Evolutionary conservation across 2,329 filamentous ascomycete species (phyloP), one percentile per base, ranked within the genome.

Genomic region (Dryadomyces sulphureus): DNA sequence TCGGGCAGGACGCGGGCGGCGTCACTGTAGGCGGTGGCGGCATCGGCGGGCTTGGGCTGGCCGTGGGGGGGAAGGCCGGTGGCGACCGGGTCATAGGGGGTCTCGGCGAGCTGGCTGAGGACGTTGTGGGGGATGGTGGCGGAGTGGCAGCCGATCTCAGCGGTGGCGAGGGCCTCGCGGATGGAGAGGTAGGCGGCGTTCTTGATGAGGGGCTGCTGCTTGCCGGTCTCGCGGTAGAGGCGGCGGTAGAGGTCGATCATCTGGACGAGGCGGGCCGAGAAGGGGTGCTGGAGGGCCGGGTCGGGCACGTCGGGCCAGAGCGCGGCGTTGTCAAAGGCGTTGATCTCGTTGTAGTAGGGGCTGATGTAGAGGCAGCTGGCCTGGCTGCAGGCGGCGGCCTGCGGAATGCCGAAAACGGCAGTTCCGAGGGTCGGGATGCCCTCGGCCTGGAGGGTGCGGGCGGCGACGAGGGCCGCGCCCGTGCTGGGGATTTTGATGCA

Each of bases 401-500:
- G 69, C 1, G 62, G 54, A 1, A 73, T 59, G 40, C 63, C 61
- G 49, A 72, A 70, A 1, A 72, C 53, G 0, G 68, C 61, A 0
- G 69, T 73, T 19, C 53, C 53, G 1, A 72, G 59, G 1, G 68
- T 72, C 2, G 60, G 58, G 41, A 71, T 69, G 4, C 67, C 67
- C 48, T 70, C 67, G 1, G 54, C 50, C 4, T 59, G 59, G 27
- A 73, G 59, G 14, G 62, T 57, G 41, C 61, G 65, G 24, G 64
- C 65, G 0, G 67, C 68, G 45, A 64, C 67, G 22, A 72, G 54
- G 9, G 65, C 68, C 0, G 68, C 62, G 0, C 68, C 68, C 0
- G 68, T 72, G 22, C 62, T 63, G 9, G 68, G 68, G 21, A 72
- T 71, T 55, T 73, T 72, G 61, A 73, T 70, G 52, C 64, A 68